Evolutionary conservation across 768 basidiomycete species (phyloP).

Genomic region (Mycena rosella): DNA sequence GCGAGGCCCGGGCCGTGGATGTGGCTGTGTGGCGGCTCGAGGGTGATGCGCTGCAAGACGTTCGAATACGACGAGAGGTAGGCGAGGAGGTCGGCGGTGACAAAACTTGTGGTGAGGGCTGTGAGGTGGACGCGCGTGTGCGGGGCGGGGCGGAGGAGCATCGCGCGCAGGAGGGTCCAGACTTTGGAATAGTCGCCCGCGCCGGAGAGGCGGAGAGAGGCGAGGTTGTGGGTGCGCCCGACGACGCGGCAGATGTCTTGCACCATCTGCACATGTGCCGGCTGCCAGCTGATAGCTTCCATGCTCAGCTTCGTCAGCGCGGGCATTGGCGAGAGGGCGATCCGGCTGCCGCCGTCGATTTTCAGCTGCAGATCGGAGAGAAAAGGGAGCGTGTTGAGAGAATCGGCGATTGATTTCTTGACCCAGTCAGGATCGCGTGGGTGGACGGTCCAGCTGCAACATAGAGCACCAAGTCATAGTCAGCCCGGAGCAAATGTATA

Average conservation of each 20-base stretch:
- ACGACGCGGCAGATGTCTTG: neutral
- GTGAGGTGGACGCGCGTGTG: neutral
- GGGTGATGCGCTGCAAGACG: no score
- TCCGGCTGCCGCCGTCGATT: neutral
- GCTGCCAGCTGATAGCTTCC: neutral
- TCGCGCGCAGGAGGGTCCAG: constrained; percentile 8
- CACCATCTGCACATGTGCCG: neutral
- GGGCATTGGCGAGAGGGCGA: neutral
- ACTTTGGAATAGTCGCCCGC: neutral
- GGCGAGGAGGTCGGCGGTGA: neutral
- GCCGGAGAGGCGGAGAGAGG: neutral
- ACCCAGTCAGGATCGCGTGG: neutral
- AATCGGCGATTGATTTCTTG: constrained; percentile 3
- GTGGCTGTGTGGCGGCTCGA: no score
- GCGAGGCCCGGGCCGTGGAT: no score
- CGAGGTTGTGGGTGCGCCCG: neutral
- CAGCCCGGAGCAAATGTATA: neutral
- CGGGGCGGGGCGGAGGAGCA: no score
- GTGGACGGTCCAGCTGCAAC: constrained; percentile 2
- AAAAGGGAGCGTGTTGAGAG: neutral
- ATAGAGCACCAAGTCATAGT: neutral
- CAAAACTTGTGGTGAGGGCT: neutral
- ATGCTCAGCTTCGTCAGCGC: neutral
- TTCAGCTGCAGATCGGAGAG: neutral
- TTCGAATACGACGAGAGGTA: constrained; percentile 12